Percentiles rank a stretch among this genome's conserved stretches.
Evolutionary conservation across 805 yeast species (phyloP).

Genomic region (Yarrowia sp.): DNA sequence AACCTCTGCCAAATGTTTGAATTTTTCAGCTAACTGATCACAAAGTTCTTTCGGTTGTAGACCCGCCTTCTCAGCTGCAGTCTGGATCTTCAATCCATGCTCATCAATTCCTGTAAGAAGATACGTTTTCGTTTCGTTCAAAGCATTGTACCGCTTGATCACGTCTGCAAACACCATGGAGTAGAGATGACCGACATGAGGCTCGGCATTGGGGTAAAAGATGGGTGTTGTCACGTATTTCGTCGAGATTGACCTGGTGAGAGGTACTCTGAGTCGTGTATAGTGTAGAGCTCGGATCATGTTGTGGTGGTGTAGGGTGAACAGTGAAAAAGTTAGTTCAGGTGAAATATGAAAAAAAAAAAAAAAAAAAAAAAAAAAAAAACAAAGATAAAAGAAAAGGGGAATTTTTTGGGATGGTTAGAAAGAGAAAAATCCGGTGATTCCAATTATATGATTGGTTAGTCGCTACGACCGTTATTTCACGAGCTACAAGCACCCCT

Average conservation of each 20-base stretch:
- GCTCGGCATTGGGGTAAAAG: constrained; percentile 92
- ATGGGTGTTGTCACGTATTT: constrained; percentile 75
- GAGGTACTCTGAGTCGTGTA: background rate
- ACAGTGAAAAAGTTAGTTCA: no score
- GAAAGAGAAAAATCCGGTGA: no score
- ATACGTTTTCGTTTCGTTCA: background rate
- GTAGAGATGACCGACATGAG: constrained; percentile 91
- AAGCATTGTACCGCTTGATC: constrained; percentile 47
- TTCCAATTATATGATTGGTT: no score
- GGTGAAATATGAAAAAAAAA: no score
- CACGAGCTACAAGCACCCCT: no score
- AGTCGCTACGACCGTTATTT: no score
- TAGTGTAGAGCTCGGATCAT: background rate
- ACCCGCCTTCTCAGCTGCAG: constrained; percentile 64
- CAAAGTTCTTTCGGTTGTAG: constrained; percentile 66
- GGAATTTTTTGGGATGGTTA: no score
- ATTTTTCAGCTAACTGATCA: constrained; percentile 63
- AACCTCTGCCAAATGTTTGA: constrained; percentile 58
- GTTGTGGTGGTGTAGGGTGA: background rate
- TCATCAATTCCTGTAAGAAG: constrained; percentile 93
- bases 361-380: no score
- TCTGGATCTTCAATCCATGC: constrained; percentile 89
- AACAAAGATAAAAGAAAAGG: no score
- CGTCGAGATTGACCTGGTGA: background rate
- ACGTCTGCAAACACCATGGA: constrained; percentile 84